These are phyloP conservation scores for Rhodotorula sp. DNA, from an alignment of 1,284 basidiomycete species.

Conservation along the genomic window DNA sequence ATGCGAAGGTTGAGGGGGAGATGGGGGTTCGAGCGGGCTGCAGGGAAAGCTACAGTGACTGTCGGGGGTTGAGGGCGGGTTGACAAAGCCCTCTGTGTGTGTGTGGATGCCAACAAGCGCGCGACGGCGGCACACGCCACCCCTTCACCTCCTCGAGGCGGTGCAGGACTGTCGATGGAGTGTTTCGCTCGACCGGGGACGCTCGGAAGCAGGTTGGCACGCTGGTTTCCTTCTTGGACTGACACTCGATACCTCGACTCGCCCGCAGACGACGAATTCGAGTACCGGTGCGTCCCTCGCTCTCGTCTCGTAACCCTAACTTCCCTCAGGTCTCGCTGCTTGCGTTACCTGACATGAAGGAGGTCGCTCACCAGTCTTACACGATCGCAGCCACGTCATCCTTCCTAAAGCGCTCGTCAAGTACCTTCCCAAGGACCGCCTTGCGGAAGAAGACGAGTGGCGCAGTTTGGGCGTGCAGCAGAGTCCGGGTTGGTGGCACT, in stretches of 20 bases:
- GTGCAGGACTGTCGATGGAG: background rate
- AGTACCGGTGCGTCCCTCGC: slow-evolving; percentile 26
- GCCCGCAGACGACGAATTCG: slow-evolving; percentile 25
- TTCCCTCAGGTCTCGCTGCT: too few relatives aligned
- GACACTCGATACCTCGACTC: background rate
- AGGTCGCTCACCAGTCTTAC: too few relatives aligned
- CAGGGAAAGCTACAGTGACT: too few relatives aligned
- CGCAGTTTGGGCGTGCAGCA: slow-evolving; percentile 41
- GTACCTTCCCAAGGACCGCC: slow-evolving; percentile 38
- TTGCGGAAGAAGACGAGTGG: slow-evolving; percentile 39
- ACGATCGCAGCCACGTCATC: slow-evolving; percentile 41
- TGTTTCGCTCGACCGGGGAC: background rate
- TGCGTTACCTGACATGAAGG: rapidly evolving
- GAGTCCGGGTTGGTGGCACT: slow-evolving; percentile 35
- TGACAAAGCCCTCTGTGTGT: background rate
- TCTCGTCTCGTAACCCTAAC: background rate
- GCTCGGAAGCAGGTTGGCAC: too few relatives aligned
- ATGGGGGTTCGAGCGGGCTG: background rate
- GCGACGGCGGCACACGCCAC: background rate
- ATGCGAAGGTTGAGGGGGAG: background rate
- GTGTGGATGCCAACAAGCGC: too few relatives aligned
- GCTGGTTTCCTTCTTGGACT: background rate
- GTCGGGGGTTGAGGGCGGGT: background rate
- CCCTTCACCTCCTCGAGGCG: background rate
- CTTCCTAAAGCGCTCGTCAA: slow-evolving; percentile 43